Evolutionary conservation across 2,329 filamentous ascomycete species (phyloP).

Genomic region (Neofusicoccum ribis): DNA sequence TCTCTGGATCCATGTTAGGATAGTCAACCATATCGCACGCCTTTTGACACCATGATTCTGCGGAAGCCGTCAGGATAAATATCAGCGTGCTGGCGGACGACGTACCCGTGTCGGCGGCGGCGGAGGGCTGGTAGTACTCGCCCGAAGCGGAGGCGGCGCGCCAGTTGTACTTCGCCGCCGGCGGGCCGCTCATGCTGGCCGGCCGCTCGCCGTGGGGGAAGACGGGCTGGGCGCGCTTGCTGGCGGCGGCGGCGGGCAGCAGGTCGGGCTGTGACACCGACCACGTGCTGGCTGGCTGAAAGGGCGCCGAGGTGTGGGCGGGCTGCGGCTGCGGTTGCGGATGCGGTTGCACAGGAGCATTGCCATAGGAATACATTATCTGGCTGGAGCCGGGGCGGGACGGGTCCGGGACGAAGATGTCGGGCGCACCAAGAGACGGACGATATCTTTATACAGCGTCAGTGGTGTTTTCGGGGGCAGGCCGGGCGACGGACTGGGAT

Average conservation of each 20-base stretch:
- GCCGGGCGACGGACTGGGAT: slow-evolving; percentile 37
- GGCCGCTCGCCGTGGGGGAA: slow-evolving; percentile 14
- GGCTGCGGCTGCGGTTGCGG: slow-evolving; percentile 22
- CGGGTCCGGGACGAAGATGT: slow-evolving; percentile 32
- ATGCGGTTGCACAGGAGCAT: slow-evolving; percentile 26
- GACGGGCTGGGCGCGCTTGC: background rate
- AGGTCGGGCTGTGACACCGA: slow-evolving; percentile 22
- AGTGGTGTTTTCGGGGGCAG: background rate
- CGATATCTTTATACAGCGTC: slow-evolving; percentile 34
- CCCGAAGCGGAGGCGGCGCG: slow-evolving; percentile 27
- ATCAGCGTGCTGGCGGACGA: background rate
- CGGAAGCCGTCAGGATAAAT: slow-evolving; percentile 25
- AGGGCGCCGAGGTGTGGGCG: slow-evolving; percentile 23
- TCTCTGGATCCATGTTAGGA: slow-evolving; percentile 40
- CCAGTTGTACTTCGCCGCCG: slow-evolving; percentile 14
- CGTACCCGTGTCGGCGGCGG: slow-evolving; percentile 41
- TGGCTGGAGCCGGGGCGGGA: slow-evolving; percentile 30
- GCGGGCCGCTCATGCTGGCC: slow-evolving; percentile 11
- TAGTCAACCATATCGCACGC: slow-evolving; percentile 32
- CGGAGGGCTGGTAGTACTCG: slow-evolving; percentile 33
- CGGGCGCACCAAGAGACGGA: slow-evolving; percentile 38
- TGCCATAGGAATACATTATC: slow-evolving; percentile 39
- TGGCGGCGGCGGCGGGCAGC: background rate
- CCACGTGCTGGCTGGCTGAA: slow-evolving; percentile 27
- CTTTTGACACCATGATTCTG: slow-evolving; percentile 43